Evolutionary conservation across 2,329 filamentous ascomycete species (phyloP), one percentile per base, ranked within the genome.

Genomic region (Venturia carpophila): DNA sequence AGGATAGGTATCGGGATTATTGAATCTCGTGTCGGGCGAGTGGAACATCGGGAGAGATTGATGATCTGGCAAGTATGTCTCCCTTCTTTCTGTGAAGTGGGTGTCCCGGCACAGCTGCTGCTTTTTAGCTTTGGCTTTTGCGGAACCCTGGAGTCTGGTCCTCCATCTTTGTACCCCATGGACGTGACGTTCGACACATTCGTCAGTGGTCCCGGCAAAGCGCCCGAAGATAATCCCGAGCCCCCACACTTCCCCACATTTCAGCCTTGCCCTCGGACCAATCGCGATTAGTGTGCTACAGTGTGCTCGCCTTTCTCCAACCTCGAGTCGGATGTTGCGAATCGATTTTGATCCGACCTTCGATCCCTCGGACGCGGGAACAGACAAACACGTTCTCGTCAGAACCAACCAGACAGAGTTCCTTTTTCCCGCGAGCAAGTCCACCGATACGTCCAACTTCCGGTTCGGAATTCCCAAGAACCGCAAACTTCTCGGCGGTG

Each of bases 401-500:
- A 41, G 10, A 10, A 41, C 39, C 9, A 41, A 2, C 39, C 4
- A 41, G 15, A 9, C 39, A 41, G 2, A 41, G 15, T 9, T 9
- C 39, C 9, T 34, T 6, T 6, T 3, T 34, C 30, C 3, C 30
- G 30, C 30, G 30, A 41, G 15, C 9, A 41, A 11, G 4, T 21
- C 17, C 9, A 3, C 45, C 17, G 3, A 9, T 10, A 64, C 65
- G 52, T 47, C 60, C 11, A 7, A 6, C 21, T 60, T 75, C 66
- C 65, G 71, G 27, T 64, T 74, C 9, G 69, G 72, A 62, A 67
- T 70, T 11, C 76, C 77, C 0, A 65, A 70, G 6, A 74, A 73
- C 39, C 73, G 78, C 60, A 77, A 79, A 56, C 69, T 80, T 43
- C 73, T 76, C 0, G 78, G 78, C 19, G 79, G 78, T 5, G 79